phyloP scores from a whole-genome alignment of 495 filamentous ascomycete genomes.

The Lasiosphaeria ovina region DNA sequence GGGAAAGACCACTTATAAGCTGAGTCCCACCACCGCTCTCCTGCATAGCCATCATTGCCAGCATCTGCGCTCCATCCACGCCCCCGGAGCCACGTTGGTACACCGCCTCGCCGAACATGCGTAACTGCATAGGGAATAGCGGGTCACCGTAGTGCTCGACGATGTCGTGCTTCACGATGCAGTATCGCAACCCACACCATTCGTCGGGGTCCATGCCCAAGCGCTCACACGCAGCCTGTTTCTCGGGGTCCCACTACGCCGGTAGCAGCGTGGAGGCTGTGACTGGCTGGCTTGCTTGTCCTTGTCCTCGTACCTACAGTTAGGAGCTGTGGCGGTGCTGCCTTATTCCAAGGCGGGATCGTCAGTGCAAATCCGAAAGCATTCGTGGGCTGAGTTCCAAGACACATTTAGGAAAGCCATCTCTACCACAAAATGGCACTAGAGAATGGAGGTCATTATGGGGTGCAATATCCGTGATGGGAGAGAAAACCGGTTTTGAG shows the following conservation, averaged over 20 bases:
- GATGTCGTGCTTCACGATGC: slow-evolving; percentile 38
- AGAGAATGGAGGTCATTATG: no score
- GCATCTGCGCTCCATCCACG: slow-evolving; percentile 1
- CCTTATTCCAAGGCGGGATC: no score
- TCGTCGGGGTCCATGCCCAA: slow-evolving; percentile 19
- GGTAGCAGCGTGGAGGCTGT: slow-evolving; percentile 30
- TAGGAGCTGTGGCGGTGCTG: no score
- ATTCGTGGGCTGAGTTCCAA: no score
- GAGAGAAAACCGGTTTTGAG: no score
- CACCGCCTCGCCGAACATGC: slow-evolving; percentile 27
- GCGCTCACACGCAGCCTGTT: slow-evolving; percentile 29
- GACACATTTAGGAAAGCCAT: no score
- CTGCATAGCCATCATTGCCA: not conserved
- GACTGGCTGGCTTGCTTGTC: no score
- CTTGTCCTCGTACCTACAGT: no score
- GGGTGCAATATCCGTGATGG: no score
- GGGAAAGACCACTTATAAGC: no score
- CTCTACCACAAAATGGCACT: no score
- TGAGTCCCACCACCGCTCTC: not conserved
- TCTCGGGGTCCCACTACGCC: slow-evolving; percentile 40
- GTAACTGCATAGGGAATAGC: slow-evolving; percentile 46
- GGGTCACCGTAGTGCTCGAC: slow-evolving; percentile 38
- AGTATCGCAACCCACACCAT: slow-evolving; percentile 19
- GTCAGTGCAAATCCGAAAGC: no score
- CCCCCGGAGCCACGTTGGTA: slow-evolving; percentile 10